Conservation (phyloP, 768 basidiomycete species). For the Lyophyllum atratum region DNA sequence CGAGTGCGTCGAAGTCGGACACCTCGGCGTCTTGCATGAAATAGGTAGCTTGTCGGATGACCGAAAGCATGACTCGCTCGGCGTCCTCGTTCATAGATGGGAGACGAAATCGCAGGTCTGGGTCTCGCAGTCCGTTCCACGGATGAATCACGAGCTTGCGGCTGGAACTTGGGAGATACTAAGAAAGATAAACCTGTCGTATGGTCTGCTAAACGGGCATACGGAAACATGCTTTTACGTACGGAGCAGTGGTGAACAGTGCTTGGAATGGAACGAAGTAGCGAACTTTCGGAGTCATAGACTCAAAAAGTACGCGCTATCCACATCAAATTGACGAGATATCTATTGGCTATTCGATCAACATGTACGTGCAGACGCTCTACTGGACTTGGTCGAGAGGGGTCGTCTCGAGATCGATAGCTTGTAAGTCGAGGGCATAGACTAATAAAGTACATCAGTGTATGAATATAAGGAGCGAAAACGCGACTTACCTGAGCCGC, state of each 20-base stretch:
- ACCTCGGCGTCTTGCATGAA: slow-evolving; percentile 12
- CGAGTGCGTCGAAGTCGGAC: slow-evolving; percentile 12
- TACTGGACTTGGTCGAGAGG: slow-evolving; percentile 7
- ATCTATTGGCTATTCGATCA: neutral
- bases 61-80: slow-evolving; percentile 5
- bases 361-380: neutral
- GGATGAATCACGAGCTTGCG: neutral
- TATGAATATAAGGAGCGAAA: neutral
- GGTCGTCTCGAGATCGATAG: slow-evolving; percentile 5
- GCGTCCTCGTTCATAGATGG: slow-evolving; percentile 5
- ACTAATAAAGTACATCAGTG: slow-evolving; percentile 41
- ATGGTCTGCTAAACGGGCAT: neutral
- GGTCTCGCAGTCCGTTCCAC: neutral
- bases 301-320: neutral
- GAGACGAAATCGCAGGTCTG: slow-evolving; percentile 4
- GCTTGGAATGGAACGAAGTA: neutral
- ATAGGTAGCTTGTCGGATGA: neutral
- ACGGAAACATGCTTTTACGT: neutral
- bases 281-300: neutral
- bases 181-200: neutral
- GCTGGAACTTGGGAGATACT: neutral
- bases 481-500: slow-evolving; percentile 77
- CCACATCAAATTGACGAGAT: neutral
- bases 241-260: neutral
- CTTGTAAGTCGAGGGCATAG: slow-evolving; percentile 64